Base-by-base conservation (phyloP, 1,139 yeast species). In the Pichia sp. region DNA sequence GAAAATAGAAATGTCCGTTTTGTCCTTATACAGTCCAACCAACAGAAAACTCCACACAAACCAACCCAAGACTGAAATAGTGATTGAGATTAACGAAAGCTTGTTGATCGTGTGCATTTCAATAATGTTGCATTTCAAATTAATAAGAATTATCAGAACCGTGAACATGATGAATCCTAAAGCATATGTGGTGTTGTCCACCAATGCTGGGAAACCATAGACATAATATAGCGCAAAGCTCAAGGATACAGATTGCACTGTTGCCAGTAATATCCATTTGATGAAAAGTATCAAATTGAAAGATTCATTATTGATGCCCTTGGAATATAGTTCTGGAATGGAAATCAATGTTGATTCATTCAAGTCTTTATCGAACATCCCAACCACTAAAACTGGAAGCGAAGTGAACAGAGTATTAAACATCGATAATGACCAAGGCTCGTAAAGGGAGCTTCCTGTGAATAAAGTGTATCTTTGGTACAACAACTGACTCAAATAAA, bases 341-440 rank as follows among this genome's bases (percentile, higher is more conserved):
- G 97, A 95, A 45, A 92, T 64, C 45, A 92, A 69, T 0, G 98
- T 92, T 1, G 95, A 78, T 0, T 97, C 95, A 45, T 80, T 74
- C 60, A 94, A 70, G 59, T 94, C 99, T 59, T 83, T 84, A 57
- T 92, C 97, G 65, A 92, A 84, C 78, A 90, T 85, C n/a, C 99
- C 99, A 44, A 94, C 71, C 57, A 95, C 85, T 40, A 92, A 62
- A 2, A 92, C 98, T 0, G 97, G 92, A 43, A 94, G 69, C 0
- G 97, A 86, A 0, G 98, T 92, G 66, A 94, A 94, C 52, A 94
- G 71, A 0, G 98, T 92, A 62, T 92, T 94, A 67, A 85, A 94
- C 97, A 94, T 88, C 1, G 97, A 85, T 51, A 92, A 71, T 1
- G 97, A 90, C 97, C 97, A 90, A 43, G 90, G 82, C 61, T 94